Base-by-base conservation (phyloP, 2,329 filamentous ascomycete species). In the Cladosporium sp. region DNA sequence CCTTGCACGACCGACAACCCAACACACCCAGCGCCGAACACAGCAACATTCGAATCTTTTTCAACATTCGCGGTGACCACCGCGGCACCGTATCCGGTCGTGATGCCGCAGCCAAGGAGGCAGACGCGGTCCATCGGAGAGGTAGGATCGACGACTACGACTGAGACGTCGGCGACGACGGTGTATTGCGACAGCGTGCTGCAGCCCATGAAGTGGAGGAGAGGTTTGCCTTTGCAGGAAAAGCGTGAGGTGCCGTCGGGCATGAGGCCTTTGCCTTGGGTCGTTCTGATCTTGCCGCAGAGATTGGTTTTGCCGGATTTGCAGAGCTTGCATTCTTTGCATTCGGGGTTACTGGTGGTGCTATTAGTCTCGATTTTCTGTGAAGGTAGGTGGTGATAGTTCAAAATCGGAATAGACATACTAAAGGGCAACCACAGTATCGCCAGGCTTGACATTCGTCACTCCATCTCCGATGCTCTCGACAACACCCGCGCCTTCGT, bases 171-270 rank as follows among this genome's bases (percentile, higher is more conserved):
- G 78, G 93, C 93, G 39, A 97, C 92, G 69, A 97, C 93, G 65
- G 93, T 97, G 83, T 95, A 97, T 82, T 97, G 93, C 36, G 92
- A 95, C 84, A 97, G 97, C 71, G 93, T 97, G 49, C 93, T 97
- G 58, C 92, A 96, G 74, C 94, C 93, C 93, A 97, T 97, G 83
- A 97, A 97, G 83, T 97, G 93, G 65, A 97, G 88, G 67, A 97
- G 85, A 73, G 95, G 90, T 83, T 96, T 89, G 79, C 93, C 93
- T 79, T 93, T 93, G 85, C 89, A 92, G 80, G 86, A 91, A 88
- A 97, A 96, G 74, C 93, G 90, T 63, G 89, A 90, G 70, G 93
- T 97, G 73, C 93, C 93, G 79, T 97, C 93, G 65, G 93, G 94
- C 93, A 97, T 96, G 72, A 97, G 86, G 75, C 93, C 93, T 80